Conservation (phyloP, 2,329 filamentous ascomycete species). For the Colletotrichum gloeosporioides region DNA sequence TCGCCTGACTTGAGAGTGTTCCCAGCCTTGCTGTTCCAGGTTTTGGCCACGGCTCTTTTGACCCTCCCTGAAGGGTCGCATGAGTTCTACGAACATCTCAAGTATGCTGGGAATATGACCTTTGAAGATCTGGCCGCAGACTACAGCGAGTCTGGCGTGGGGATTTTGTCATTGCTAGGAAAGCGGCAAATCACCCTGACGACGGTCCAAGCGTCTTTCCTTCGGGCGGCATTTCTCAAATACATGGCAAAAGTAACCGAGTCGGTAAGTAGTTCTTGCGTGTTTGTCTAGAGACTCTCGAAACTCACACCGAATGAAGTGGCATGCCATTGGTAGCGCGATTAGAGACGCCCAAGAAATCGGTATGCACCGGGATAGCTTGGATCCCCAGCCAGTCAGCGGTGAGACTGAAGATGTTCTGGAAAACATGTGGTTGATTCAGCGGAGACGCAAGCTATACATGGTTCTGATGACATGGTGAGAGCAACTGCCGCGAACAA, state of each 20-base stretch:
- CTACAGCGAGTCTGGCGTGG: conserved; percentile 63
- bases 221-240: conserved; percentile 62
- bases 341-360: conserved; percentile 69
- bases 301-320: conserved; percentile 36
- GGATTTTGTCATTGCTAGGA: conserved; percentile 59
- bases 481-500: conserved; percentile 6
- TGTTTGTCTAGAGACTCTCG: neutral
- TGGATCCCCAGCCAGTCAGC: conserved; percentile 54
- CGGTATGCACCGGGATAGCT: conserved; percentile 59
- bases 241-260: conserved; percentile 65
- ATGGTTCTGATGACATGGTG: conserved; percentile 53
- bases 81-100: conserved; percentile 58
- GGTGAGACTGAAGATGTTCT: conserved; percentile 53
- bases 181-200: conserved; percentile 62
- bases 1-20: conserved; percentile 59
- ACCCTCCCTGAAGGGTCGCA: conserved; percentile 54
- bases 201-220: conserved; percentile 62
- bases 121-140: conserved; percentile 66
- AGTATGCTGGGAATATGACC: conserved; percentile 63
- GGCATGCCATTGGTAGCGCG: conserved; percentile 60
- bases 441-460: conserved; percentile 60
- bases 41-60: conserved; percentile 60
- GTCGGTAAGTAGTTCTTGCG: conserved; percentile 42
- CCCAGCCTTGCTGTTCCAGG: conserved; percentile 65
- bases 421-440: conserved; percentile 63